Base-by-base conservation (phyloP, 2,329 filamentous ascomycete species). In the Ophiosphaerella korrae region DNA sequence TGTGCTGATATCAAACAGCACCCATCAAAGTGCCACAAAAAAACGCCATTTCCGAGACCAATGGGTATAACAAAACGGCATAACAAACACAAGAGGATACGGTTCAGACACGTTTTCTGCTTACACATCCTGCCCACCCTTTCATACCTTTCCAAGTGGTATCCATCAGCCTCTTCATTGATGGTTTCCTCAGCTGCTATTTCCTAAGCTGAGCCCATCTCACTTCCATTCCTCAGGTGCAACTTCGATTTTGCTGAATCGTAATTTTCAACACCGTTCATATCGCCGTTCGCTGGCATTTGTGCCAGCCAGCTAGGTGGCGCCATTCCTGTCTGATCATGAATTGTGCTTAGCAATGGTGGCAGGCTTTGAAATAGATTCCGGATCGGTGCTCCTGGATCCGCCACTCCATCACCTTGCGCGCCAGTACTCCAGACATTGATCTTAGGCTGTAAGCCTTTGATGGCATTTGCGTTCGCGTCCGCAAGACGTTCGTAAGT, bases 321-420 rank as follows among this genome's bases (percentile, higher is more conserved):
- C 1, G 82, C 81, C 65, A 95, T 92, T 0, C 90, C 90, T 0
- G 90, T 95, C 78, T 96, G 91, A 53, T 95, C 90, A 62, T 94
- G 88, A 66, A 96, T 93, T 0, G 91, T 95, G 8, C 83, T 86
- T 77, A 95, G 86, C 16, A 95, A 80, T 5, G 91, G 91, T 32
- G 91, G 91, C 54, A 95, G 78, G 70, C 86, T 88, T 79, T 94
- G 90, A 77, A 94, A 92, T 33, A 95, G 82, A 62, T 93, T 92
- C 58, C 89, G 81, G 75, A 94, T 87, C 3, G 88, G 82, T 1
- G 82, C 83, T 21, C 81, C 77, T 7, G 80, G 73, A 51, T 89
- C 86, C 48, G 82, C 76, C 16, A 70, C 56, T 11, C 68, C 62
- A 9, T 74, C 76, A 13, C 69, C 79, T 36, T 81, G 76, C 42